Percentiles rank a stretch among this genome's conserved stretches.
These are phyloP conservation scores for Zygotorulaspora sp. DNA, from an alignment of 805 yeast species.

Conservation along the genomic window DNA sequence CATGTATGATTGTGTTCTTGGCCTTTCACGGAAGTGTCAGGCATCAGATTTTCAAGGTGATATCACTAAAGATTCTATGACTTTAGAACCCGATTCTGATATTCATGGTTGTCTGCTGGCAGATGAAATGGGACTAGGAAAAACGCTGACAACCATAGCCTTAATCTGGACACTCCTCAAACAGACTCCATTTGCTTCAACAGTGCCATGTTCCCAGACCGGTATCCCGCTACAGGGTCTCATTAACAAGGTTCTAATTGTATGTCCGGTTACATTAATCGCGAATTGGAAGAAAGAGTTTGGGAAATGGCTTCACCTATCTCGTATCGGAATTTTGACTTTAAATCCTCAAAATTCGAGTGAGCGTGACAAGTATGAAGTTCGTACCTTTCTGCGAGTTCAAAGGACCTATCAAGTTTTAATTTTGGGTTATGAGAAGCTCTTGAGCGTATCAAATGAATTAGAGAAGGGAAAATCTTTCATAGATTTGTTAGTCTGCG, in stretches of 20 bases:
- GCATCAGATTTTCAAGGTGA: neutral
- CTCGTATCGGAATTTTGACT: constrained; percentile 62
- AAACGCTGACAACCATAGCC: constrained; percentile 80
- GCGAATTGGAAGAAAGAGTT: constrained; percentile 87
- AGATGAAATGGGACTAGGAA: constrained; percentile 96
- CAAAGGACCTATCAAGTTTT: constrained; percentile 71
- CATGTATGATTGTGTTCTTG: constrained; percentile 78
- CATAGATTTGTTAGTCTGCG: constrained; percentile 78
- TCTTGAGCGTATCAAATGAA: constrained; percentile 51
- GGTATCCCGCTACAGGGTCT: constrained; percentile 36
- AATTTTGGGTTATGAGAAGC: constrained; percentile 83
- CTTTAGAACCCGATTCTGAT: constrained; percentile 26
- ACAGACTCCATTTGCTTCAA: constrained; percentile 49
- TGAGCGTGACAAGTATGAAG: constrained; percentile 50
- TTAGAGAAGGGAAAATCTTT: constrained; percentile 38
- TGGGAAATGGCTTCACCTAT: constrained; percentile 75
- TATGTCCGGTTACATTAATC: constrained; percentile 87
- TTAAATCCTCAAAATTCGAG: constrained; percentile 47
- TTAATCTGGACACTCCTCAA: constrained; percentile 77
- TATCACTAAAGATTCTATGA: constrained; percentile 12
- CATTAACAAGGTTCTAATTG: constrained; percentile 62
- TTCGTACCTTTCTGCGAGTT: constrained; percentile 58
- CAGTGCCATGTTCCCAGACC: constrained; percentile 33
- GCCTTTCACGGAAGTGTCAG: constrained; percentile 47
- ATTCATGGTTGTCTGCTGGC: constrained; percentile 76